These are phyloP conservation scores for Petunia secreta DNA, from an alignment of 257 asterid genomes.

Conservation along the genomic window DNA sequence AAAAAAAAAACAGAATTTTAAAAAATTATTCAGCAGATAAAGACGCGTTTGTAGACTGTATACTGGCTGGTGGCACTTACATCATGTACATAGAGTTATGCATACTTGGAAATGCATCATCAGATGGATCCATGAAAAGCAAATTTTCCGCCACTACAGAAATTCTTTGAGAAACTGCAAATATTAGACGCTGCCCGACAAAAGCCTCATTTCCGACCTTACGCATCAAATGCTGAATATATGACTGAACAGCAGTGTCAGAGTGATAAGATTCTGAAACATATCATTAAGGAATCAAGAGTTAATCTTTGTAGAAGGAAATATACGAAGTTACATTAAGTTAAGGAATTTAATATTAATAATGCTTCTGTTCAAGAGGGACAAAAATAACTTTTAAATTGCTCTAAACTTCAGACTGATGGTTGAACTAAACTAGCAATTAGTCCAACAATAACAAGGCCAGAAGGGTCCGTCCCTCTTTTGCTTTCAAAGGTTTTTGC, in stretches of 20 bases:
- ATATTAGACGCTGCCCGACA: constrained; percentile 80
- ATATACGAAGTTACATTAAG: neutral
- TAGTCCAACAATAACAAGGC: neutral
- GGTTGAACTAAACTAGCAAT: constrained; percentile 17
- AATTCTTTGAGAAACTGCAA: constrained; percentile 81
- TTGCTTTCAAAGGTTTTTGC: constrained; percentile 12
- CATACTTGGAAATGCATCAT: constrained; percentile 67
- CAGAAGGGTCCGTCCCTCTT: constrained; percentile 12
- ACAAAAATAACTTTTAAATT: neutral
- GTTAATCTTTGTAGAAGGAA: neutral
- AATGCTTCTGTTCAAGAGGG: neutral
- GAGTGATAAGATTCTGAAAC: constrained; percentile 50
- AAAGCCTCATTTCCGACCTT: constrained; percentile 79
- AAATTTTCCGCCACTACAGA: constrained; percentile 78
- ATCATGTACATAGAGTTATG: constrained; percentile 71
- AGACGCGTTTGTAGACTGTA: neutral
- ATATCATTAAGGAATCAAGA: neutral
- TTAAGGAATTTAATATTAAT: neutral
- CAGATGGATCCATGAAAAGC: constrained; percentile 89
- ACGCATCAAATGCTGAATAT: constrained; percentile 83
- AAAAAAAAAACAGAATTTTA: neutral
- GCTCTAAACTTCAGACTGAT: neutral
- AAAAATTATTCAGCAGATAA: neutral
- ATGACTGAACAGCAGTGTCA: constrained; percentile 44
- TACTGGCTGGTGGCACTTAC: constrained; percentile 52